Base-by-base conservation (phyloP, 2,329 filamentous ascomycete species). In the Cryphonectria radicalis region DNA sequence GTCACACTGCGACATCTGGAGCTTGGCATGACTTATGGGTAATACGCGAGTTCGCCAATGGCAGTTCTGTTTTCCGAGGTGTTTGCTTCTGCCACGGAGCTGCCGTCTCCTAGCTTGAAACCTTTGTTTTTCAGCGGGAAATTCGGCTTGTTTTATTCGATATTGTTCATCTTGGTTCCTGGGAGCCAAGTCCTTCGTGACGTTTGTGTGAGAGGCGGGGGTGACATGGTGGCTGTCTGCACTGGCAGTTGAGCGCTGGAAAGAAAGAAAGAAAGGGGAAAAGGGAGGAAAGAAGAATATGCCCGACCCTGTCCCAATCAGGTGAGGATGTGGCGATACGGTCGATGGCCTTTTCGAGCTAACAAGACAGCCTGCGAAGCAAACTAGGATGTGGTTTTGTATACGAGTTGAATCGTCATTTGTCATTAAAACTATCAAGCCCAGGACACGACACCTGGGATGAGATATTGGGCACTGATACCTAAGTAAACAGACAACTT, bases 11-110 rank as follows among this genome's bases (percentile, higher is more conserved):
- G 22, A 14, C 35, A n/a, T 62, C 19, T 40, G 59, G 22, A 40
- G 59, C 59, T 62, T 62, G 59, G 59, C 59, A 62, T 62, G 59
- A 40, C 59, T 35, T 37, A 13, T 19, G 3, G 22, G 59, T 62
- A 62, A 13, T 14, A 62, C 59, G 17, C 59, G 59, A 62, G 5
- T 11, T 22, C 59, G 22, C 59, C 59, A 62, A 62, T 62, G 19
- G 35, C 22, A 50, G 32, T 62, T n/a, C 14, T 62, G 59, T 40
- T 35, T 35, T 40, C 59, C 19, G 59, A 62, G 17, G 22, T 62
- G 35, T 40, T 35, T 62, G 19, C 35, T 62, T 19, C 17, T 40
- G 35, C 19, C 13, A 35, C 35, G 35, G 22, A n/a, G 59, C 59
- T 11, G 35, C 11, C 17, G 32, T 37, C 59, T 40, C 4, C 13